Base-by-base conservation (phyloP, 345 rosid genomes). In the Hypericum perforatum region DNA sequence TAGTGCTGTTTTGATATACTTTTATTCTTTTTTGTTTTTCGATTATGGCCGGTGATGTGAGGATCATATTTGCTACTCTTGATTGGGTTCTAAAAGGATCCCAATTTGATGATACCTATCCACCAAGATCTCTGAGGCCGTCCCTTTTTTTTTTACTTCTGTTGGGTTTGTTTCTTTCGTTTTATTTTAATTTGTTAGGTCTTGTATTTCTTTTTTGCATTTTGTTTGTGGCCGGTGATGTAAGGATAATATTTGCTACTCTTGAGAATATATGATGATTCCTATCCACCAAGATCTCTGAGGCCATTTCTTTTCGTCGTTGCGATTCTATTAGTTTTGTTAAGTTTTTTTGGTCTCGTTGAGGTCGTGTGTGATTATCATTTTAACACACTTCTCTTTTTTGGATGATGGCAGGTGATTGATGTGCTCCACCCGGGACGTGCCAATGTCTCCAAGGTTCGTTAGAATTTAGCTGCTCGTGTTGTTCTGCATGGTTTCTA, bases 371-470 rank as follows among this genome's bases (percentile, higher is more conserved):
- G 41, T 41, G 37, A 41, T 6, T 49, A 43, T 42, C 29, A 16
- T n/a, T 59, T 59, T 50, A 39, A 37, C 9, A 12, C 44, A 16
- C 15, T 11, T 41, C n/a, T 9, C 15, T 4, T 15, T 13, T 7
- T n/a, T 41, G 12, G 40, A 5, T 39, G 6, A 7, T 39, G 55
- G 58, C 78, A 91, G 98, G 73, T 91, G n/a, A 83, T 91, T 53
- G 98, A 91, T 76, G 98, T 87, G 57, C 85, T 91, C 60, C 98
- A 91, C 68, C 98, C 98, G 0, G 95, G 98, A 7, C 74, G 92
- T 41, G 68, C 98, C 53, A 91, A 91, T 81, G 98, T 91, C 41
- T 78, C 96, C 39, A 91, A 91, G 98, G 98, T 84, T 22, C 2
- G 32, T 22, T 22, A 29, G 16, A 3, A 7, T 29, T 13, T 10